These are phyloP conservation scores for Pleurotus sapidus DNA, from an alignment of 768 basidiomycete genomes.

Conservation along the genomic window DNA sequence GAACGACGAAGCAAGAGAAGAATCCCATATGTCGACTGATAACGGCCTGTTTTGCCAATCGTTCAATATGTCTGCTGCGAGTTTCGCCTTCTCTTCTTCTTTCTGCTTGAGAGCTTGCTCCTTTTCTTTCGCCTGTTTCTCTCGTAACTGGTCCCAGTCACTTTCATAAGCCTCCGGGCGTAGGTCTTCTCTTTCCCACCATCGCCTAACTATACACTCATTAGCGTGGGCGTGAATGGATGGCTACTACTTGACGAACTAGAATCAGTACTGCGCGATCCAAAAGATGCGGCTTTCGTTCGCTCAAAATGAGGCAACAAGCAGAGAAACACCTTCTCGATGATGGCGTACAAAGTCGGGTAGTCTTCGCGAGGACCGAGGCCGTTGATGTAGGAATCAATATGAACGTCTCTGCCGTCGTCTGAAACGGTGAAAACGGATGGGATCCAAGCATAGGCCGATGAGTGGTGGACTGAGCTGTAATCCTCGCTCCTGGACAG, in stretches of 20 bases:
- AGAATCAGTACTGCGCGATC: not conserved
- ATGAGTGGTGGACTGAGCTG: not conserved
- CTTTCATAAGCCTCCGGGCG: not conserved
- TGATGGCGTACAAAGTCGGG: constrained; percentile 10
- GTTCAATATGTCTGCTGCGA: not conserved
- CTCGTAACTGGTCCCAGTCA: not conserved
- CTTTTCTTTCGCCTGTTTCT: not conserved
- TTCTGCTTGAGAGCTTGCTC: not conserved
- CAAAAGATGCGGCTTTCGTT: not conserved
- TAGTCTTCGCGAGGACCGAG: constrained; percentile 12
- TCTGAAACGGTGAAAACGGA: constrained; percentile 12
- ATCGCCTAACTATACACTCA: not conserved
- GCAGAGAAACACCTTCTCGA: constrained; percentile 14
- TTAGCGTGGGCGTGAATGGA: not conserved
- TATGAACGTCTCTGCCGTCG: constrained; percentile 12
- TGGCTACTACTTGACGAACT: not conserved
- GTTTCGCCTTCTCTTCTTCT: not conserved
- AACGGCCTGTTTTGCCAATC: not conserved
- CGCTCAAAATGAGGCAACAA: constrained; percentile 12
- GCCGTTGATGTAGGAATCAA: constrained; percentile 16
- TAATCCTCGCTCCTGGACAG: not conserved
- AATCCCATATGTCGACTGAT: not conserved
- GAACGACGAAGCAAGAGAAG: not conserved
- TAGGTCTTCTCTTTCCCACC: not conserved
- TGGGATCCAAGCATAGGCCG: constrained; percentile 13